Conservation (phyloP, 768 basidiomycete species). For the Paxillus rubicundulus region DNA sequence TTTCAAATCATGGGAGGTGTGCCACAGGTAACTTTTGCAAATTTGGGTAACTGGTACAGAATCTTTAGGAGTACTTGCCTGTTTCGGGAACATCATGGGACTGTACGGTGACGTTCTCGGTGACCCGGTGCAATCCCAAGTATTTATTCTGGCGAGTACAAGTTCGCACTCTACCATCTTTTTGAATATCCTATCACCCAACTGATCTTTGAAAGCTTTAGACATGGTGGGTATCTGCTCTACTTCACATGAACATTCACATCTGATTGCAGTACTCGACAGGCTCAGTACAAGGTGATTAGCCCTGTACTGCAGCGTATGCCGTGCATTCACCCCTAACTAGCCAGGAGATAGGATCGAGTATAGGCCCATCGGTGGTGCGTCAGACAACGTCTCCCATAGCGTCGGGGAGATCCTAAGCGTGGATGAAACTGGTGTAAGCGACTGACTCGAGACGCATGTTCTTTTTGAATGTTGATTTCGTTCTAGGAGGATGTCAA, state of each 20-base stretch:
- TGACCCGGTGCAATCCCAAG: slow-evolving; percentile 9
- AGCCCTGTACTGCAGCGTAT: too few species aligned
- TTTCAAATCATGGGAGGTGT: too few species aligned
- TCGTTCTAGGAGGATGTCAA: slow-evolving; percentile 23
- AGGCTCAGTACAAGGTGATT: slow-evolving; percentile 28
- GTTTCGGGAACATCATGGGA: slow-evolving; percentile 13
- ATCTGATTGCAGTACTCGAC: neutral
- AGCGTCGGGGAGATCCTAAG: slow-evolving; percentile 36
- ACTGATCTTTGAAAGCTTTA: neutral
- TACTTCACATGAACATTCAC: neutral
- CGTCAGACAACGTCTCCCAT: slow-evolving; percentile 38
- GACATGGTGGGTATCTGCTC: slow-evolving; percentile 11
- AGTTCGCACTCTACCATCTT: too few species aligned
- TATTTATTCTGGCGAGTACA: too few species aligned
- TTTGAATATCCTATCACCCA: neutral
- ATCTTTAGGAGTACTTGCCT: neutral
- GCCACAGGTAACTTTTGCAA: too few species aligned
- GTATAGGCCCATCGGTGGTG: slow-evolving; percentile 43
- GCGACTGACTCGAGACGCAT: slow-evolving; percentile 5
- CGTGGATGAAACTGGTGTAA: slow-evolving; percentile 34
- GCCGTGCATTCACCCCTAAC: neutral
- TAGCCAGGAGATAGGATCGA: slow-evolving; percentile 43
- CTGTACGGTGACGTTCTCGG: slow-evolving; percentile 14
- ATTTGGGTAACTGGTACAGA: too few species aligned
- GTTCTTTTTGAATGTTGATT: neutral